phyloP scores from a whole-genome alignment of 2,329 filamentous ascomycete genomes.

The Apiospora arundinis region DNA sequence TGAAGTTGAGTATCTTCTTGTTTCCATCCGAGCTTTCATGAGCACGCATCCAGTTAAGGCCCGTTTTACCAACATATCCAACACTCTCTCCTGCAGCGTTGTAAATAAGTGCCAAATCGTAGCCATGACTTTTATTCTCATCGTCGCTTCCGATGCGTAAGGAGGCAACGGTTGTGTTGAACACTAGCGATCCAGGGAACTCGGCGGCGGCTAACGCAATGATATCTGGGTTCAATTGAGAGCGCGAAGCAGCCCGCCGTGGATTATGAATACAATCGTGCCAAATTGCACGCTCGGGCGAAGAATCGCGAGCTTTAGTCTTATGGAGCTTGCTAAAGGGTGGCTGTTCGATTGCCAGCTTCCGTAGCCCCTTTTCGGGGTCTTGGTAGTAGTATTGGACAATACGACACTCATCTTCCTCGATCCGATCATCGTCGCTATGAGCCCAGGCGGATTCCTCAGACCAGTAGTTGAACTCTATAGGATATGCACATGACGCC shows the following conservation, averaged over 20 bases:
- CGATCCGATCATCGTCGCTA: too few species aligned
- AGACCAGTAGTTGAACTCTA: not conserved
- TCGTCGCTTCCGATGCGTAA: not conserved
- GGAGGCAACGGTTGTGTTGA: not conserved
- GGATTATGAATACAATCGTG: not conserved
- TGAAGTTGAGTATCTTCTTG: not conserved
- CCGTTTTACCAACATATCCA: not conserved
- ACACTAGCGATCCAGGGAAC: not conserved
- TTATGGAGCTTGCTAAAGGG: not conserved
- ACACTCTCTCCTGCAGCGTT: not conserved
- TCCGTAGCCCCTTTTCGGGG: not conserved
- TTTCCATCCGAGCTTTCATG: not conserved
- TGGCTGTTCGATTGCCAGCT: not conserved
- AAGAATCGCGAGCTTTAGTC: too few species aligned
- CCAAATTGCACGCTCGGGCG: too few species aligned
- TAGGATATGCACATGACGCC: not conserved
- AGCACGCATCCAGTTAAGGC: not conserved
- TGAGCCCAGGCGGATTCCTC: too few species aligned
- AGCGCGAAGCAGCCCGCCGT: not conserved
- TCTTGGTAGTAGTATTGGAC: not conserved
- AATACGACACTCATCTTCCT: not conserved
- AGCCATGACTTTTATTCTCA: not conserved
- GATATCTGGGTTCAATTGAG: not conserved
- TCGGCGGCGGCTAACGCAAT: not conserved
- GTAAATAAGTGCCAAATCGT: not conserved